Evolutionary conservation across 495 filamentous ascomycete genomes (phyloP).

Genomic region (Penicillium samsonianum): DNA sequence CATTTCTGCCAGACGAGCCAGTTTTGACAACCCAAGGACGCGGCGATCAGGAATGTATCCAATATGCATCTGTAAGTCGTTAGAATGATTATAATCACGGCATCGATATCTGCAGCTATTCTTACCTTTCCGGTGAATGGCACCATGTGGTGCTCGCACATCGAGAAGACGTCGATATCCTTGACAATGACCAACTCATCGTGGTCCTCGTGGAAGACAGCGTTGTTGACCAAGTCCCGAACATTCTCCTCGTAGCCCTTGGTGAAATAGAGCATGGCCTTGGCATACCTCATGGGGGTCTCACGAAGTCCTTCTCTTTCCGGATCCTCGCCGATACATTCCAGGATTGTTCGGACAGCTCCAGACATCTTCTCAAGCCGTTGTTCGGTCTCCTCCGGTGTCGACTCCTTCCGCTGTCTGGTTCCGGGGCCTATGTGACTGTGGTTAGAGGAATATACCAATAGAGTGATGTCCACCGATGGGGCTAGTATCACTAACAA

Average conservation of each 20-base stretch:
- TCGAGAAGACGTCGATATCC: slow-evolving; percentile 92
- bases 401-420: slow-evolving; percentile 75
- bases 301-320: slow-evolving; percentile 84
- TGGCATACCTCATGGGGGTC: slow-evolving; percentile 89
- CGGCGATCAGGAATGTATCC: slow-evolving; percentile 86
- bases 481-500: slow-evolving; percentile 48
- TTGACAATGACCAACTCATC: slow-evolving; percentile 97
- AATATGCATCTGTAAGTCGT: slow-evolving; percentile 81
- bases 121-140: slow-evolving; percentile 90
- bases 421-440: slow-evolving; percentile 69
- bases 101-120: slow-evolving; percentile 8
- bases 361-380: slow-evolving; percentile 76
- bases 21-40: slow-evolving; percentile 93
- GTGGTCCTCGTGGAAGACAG: slow-evolving; percentile 95
- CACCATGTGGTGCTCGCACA: slow-evolving; percentile 98
- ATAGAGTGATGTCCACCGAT: too few relatives aligned
- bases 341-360: slow-evolving; percentile 86
- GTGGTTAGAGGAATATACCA: neutral
- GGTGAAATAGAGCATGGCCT: slow-evolving; percentile 98
- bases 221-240: slow-evolving; percentile 86
- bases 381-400: slow-evolving; percentile 66
- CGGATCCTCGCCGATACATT: slow-evolving; percentile 95
- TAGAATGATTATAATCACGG: slow-evolving; percentile 13
- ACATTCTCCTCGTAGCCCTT: slow-evolving; percentile 98
- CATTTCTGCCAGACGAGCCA: slow-evolving; percentile 96